A percentile compares a stretch with the other conserved stretches of the same genome.
Evolutionary conservation across 2,329 filamentous ascomycete species (phyloP).

Genomic region (Ceratocystis lukuohia): DNA sequence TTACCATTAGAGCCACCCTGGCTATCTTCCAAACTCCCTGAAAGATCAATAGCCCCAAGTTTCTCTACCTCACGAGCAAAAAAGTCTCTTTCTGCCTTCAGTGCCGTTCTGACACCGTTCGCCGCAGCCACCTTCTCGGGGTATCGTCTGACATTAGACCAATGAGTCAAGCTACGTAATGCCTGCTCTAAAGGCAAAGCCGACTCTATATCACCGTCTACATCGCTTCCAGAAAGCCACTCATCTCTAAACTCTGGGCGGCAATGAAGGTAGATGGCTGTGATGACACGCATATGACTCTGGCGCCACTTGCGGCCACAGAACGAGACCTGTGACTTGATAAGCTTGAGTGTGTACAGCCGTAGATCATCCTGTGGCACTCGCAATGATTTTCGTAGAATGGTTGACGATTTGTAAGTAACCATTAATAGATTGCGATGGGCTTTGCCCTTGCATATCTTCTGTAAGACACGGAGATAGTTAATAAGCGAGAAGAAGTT

Average conservation of each 20-base stretch:
- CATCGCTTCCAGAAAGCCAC: conserved; percentile 81
- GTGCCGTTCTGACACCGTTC: conserved; percentile 25
- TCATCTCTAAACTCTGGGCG: conserved; percentile 86
- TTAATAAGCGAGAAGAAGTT: conserved; percentile 95
- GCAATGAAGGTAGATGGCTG: conserved; percentile 87
- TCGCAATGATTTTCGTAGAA: conserved; percentile 80
- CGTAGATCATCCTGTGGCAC: conserved; percentile 78
- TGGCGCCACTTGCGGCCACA: conserved; percentile 97
- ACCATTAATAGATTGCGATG: conserved; percentile 89
- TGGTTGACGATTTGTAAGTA: conserved; percentile 86
- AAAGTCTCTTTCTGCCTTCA: conserved; percentile 49
- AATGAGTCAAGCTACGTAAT: conserved; percentile 76
- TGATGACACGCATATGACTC: conserved; percentile 97
- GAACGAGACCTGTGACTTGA: conserved; percentile 97
- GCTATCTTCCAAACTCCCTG: conserved; percentile 9
- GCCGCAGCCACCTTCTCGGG: conserved; percentile 57
- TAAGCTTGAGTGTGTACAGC: conserved; percentile 90
- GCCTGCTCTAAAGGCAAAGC: conserved; percentile 86
- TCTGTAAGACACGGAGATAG: conserved; percentile 90
- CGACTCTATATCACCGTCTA: conserved; percentile 88
- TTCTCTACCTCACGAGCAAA: conserved; percentile 66
- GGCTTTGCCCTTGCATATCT: conserved; percentile 89
- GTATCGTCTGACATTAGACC: conserved; percentile 78
- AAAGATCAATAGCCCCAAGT: conserved; percentile 36
- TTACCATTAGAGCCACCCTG: conserved; percentile 10